A percentile compares a stretch with the other conserved stretches of the same genome.
These are phyloP conservation scores for Peronospora destructor DNA, from an alignment of 352 stramenopile species.

Conservation along the genomic window DNA sequence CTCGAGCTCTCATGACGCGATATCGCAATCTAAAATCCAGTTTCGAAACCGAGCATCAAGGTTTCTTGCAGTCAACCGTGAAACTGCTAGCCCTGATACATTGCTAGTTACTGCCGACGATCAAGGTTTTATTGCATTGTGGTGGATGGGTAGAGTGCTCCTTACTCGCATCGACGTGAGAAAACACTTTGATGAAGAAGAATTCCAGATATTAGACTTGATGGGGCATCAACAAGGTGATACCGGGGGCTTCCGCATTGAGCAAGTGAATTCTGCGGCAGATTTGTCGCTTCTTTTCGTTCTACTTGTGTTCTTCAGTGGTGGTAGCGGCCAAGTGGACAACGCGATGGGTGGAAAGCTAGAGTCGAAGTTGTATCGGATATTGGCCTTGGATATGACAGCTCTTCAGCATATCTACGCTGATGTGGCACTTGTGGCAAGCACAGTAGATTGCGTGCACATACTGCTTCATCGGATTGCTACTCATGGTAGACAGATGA, in stretches of 20 bases:
- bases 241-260: constrained; percentile 20
- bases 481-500: constrained; percentile 33
- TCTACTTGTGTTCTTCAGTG: constrained; percentile 19
- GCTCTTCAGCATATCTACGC: constrained; percentile 24
- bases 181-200: constrained; percentile 21
- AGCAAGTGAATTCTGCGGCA: constrained; percentile 27
- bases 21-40: constrained; percentile 16
- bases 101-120: constrained; percentile 50
- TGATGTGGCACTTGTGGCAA: constrained; percentile 31
- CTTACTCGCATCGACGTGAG: constrained; percentile 40
- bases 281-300: constrained; percentile 41
- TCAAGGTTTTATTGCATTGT: constrained; percentile 34
- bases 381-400: constrained; percentile 37
- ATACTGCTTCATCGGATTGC: constrained; percentile 28
- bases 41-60: constrained; percentile 32
- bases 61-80: constrained; percentile 19
- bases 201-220: constrained; percentile 13
- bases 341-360: background rate
- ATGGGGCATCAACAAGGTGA: constrained; percentile 4
- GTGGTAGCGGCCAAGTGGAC: background rate
- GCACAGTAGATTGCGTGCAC: constrained; percentile 23
- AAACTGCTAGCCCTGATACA: constrained; percentile 11
- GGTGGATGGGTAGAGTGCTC: constrained; percentile 55
- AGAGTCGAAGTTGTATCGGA: constrained; percentile 19
- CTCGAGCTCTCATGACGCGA: constrained; percentile 3